Percentiles rank a stretch among this genome's conserved stretches.
Evolutionary conservation across 225 moss, liverwort and hornwort genomes (phyloP).

Genomic region (Takakia lepidozioides): DNA sequence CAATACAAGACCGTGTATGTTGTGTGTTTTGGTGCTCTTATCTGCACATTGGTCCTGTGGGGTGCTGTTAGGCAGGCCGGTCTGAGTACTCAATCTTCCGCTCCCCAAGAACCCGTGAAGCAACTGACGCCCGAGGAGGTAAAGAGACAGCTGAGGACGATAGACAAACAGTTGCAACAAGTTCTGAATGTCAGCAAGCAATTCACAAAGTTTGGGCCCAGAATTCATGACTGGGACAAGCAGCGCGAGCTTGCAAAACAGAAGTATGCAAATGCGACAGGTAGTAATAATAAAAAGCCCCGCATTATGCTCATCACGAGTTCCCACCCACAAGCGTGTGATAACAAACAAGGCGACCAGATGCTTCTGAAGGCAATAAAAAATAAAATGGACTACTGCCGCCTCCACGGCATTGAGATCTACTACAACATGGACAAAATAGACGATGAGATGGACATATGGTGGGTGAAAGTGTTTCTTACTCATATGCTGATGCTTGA

Average conservation of each 20-base stretch:
- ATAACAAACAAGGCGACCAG: conserved; percentile 22
- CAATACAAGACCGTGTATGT: no score
- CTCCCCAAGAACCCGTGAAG: no score
- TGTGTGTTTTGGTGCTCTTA: no score
- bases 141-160: no score
- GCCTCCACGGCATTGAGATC: conserved; percentile 31
- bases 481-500: conserved; percentile 21
- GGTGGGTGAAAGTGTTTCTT: conserved; percentile 29
- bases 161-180: no score
- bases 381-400: conserved; percentile 49
- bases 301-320: conserved; percentile 16
- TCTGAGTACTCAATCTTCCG: no score
- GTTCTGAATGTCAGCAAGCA: no score
- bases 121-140: no score
- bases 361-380: conserved; percentile 27
- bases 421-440: conserved; percentile 39
- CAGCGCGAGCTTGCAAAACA: not conserved
- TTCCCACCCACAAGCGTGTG: conserved; percentile 16
- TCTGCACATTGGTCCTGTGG: no score
- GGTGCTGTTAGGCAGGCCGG: no score
- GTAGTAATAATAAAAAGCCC: not conserved
- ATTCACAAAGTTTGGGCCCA: not conserved
- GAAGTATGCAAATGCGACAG: not conserved
- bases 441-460: conserved; percentile 23
- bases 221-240: conserved; percentile 12